Evolutionary conservation across 164 flowering plant species (phyloP).

Genomic region (Tetracentron sinense): DNA sequence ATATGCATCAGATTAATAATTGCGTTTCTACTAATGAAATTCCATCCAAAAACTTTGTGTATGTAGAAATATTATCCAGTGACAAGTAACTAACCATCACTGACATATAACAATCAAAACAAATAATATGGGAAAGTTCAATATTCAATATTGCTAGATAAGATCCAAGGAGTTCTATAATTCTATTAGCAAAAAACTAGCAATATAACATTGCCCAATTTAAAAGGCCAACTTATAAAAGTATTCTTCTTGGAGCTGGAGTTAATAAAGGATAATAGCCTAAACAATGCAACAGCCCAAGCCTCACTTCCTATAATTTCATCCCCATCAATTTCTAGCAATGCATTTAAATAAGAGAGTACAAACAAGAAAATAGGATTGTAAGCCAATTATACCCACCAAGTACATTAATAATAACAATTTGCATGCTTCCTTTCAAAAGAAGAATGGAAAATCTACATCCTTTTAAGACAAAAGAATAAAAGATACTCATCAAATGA

Average conservation of each 20-base stretch:
- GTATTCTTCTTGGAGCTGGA: neutral
- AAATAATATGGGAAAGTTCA: too few species aligned
- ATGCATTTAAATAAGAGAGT: neutral
- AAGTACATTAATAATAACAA: neutral
- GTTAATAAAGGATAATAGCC: neutral
- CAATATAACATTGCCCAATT: too few species aligned
- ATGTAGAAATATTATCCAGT: too few species aligned
- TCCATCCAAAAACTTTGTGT: too few species aligned
- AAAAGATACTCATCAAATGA: neutral
- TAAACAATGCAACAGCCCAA: neutral
- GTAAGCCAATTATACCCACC: neutral
- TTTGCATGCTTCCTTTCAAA: neutral
- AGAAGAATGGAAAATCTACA: too few species aligned
- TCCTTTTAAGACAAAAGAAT: too few species aligned
- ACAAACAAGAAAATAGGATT: neutral
- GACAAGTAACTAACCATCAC: too few species aligned
- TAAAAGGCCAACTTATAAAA: neutral
- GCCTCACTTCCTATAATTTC: neutral
- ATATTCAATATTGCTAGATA: too few species aligned
- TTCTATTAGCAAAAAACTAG: too few species aligned
- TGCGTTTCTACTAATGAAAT: neutral
- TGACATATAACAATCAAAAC: too few species aligned
- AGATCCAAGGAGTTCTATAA: too few species aligned
- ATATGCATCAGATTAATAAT: neutral
- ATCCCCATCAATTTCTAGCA: neutral